Evolutionary conservation across 805 yeast genomes (phyloP), one percentile per base, ranked within the genome.

Genomic region (Nakazawaea wyomingensis): DNA sequence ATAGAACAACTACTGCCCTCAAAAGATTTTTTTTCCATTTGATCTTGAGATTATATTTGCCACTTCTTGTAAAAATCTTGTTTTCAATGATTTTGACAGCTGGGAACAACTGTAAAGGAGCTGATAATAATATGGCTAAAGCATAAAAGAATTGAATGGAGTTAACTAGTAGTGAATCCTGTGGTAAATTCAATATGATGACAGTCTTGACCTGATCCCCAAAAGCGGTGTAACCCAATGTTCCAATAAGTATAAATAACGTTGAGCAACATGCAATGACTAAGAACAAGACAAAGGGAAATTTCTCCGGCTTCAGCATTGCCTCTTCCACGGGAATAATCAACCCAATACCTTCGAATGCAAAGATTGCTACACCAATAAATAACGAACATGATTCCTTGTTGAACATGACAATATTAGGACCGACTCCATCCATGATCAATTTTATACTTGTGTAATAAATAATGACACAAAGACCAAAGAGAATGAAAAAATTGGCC

Each of bases 331-430:
- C 82, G 0, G 95, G 95, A 19, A 85, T 81, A 39, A 85, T 82
- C 37, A 85, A 66, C 0, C 95, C 93, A 45, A 85, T 84, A 1
- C 95, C 95, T 63, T 85, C 95, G 56, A 84, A 85, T n/a, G 93
- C 88, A 66, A 85, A 85, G 24, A 85, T 85, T 2, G 91, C 90
- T 5, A 85, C 86, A 7, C 95, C 95, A 39, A 85, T 79, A 54
- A 85, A 85, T 37, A 85, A 61, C 0, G 91, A 77, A 71, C 86
- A 85, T 39, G 71, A 71, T 4, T 71, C 66, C 24, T 65, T 48
- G 57, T 84, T 84, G 62, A 84, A 73, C 27, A 61, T 59, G 18
- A 68, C 66, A 26, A 84, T 68, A 2, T 75, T 79, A 7, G 66
- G 67, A 1, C 80, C 80, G 0, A 72, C 59, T 2, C 81, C 78